Evolutionary conservation across 2,329 filamentous ascomycete genomes (phyloP).

Genomic region (Cercospora sp.): DNA sequence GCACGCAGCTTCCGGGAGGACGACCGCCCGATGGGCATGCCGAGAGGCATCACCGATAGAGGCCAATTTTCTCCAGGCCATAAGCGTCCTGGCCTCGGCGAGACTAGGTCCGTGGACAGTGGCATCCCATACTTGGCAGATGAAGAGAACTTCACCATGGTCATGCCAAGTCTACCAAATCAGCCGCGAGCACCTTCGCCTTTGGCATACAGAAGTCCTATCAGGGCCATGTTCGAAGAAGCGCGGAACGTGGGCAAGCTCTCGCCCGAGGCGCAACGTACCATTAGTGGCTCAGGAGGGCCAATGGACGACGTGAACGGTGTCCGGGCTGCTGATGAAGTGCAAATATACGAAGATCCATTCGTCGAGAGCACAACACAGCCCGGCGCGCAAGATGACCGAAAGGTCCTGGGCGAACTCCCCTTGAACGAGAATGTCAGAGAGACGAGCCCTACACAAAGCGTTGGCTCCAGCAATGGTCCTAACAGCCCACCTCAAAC

Average conservation of each 20-base stretch:
- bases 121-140: conserved; percentile 42
- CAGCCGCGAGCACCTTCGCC: conserved; percentile 34
- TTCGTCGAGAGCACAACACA: conserved; percentile 44
- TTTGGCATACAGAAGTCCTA: conserved; percentile 35
- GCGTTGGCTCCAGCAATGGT: conserved; percentile 33
- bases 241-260: conserved; percentile 32
- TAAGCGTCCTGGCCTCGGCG: conserved; percentile 43
- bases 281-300: conserved; percentile 16
- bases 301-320: conserved; percentile 5
- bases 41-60: conserved; percentile 40
- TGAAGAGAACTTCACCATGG: conserved; percentile 53
- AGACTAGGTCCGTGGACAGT: conserved; percentile 45
- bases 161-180: conserved; percentile 45
- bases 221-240: conserved; percentile 40
- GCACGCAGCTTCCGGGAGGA: conserved; percentile 42
- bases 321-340: conserved; percentile 42
- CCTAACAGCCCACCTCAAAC: conserved; percentile 35
- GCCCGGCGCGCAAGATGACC: conserved; percentile 33
- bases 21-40: conserved; percentile 51
- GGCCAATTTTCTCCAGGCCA: conserved; percentile 38
- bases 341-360: conserved; percentile 58
- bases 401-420: conserved; percentile 53
- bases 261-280: conserved; percentile 27
- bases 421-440: conserved; percentile 51
- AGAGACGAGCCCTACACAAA: conserved; percentile 35